phyloP scores from a whole-genome alignment of 2,329 filamentous ascomycete genomes.

The Stagonosporopsis cucurbitacearum region DNA sequence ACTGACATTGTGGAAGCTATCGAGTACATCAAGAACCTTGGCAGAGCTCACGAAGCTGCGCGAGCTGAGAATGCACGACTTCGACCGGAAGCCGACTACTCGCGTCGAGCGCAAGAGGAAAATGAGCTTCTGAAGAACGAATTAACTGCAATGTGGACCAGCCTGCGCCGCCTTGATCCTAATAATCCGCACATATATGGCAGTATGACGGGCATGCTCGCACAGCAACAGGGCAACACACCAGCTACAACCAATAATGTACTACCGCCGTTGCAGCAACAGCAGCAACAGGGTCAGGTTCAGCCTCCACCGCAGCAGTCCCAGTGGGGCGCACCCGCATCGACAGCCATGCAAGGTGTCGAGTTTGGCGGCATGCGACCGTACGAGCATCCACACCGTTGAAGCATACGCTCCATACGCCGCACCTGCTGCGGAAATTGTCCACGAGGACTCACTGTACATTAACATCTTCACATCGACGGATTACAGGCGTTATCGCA shows the following conservation, averaged over 20 bases:
- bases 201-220: slow-evolving; percentile 53
- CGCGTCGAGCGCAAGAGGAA: slow-evolving; percentile 54
- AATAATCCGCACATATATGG: slow-evolving; percentile 57
- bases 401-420: not conserved
- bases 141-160: slow-evolving; percentile 54
- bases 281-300: slow-evolving; percentile 35
- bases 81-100: slow-evolving; percentile 53
- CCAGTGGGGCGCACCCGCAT: slow-evolving; percentile 42
- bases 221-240: slow-evolving; percentile 46
- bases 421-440: not conserved
- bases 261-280: slow-evolving; percentile 49
- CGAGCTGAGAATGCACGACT: slow-evolving; percentile 50
- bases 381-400: slow-evolving; percentile 47
- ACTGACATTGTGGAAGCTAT: slow-evolving; percentile 50
- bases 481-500: slow-evolving; percentile 16
- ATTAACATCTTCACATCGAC: slow-evolving; percentile 18
- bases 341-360: slow-evolving; percentile 58
- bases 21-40: slow-evolving; percentile 55
- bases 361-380: slow-evolving; percentile 52
- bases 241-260: slow-evolving; percentile 40
- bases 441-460: slow-evolving; percentile 12
- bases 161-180: slow-evolving; percentile 55
- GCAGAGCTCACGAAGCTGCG: slow-evolving; percentile 48
- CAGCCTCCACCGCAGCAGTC: slow-evolving; percentile 42
- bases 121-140: slow-evolving; percentile 57